These are phyloP conservation scores for Solanum tacnaense DNA, from an alignment of 257 asterid genomes.

Conservation along the genomic window DNA sequence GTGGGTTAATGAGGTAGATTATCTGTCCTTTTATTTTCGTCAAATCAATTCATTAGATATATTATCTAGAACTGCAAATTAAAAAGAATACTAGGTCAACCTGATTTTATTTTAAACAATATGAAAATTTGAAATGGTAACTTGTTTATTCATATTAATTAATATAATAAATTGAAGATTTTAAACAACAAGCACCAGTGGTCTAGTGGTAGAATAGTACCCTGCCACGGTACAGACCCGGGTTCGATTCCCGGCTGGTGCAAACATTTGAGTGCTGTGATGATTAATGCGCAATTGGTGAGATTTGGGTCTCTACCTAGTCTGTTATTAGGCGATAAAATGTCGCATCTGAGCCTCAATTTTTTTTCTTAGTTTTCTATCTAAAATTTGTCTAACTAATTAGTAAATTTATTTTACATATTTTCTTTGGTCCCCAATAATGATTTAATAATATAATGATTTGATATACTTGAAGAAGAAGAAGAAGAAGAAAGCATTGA, in stretches of 20 bases:
- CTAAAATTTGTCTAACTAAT: no score
- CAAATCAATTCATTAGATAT: background rate
- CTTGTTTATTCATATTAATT: no score
- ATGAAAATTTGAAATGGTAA: background rate
- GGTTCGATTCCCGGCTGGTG: background rate
- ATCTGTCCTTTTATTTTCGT: background rate
- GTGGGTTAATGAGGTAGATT: background rate
- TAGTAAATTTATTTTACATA: no score
- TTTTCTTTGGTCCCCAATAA: no score
- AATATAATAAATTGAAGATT: accelerated
- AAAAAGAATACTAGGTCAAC: background rate
- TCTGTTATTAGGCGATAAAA: background rate
- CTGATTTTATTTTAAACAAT: no score
- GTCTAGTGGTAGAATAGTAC: slow-evolving; percentile 92
- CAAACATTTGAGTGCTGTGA: background rate
- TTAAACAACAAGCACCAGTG: slow-evolving; percentile 30
- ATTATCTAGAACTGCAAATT: background rate
- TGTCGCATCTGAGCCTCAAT: background rate
- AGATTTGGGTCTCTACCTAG: background rate
- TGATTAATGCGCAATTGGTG: background rate
- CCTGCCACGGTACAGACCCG: slow-evolving; percentile 77
- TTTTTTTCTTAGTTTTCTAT: no score
- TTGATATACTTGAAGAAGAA: no score
- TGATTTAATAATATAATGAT: no score
- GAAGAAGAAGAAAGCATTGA: no score